These are phyloP conservation scores for Lipomyces sp. DNA, from an alignment of 805 yeast genomes.

Conservation along the genomic window DNA sequence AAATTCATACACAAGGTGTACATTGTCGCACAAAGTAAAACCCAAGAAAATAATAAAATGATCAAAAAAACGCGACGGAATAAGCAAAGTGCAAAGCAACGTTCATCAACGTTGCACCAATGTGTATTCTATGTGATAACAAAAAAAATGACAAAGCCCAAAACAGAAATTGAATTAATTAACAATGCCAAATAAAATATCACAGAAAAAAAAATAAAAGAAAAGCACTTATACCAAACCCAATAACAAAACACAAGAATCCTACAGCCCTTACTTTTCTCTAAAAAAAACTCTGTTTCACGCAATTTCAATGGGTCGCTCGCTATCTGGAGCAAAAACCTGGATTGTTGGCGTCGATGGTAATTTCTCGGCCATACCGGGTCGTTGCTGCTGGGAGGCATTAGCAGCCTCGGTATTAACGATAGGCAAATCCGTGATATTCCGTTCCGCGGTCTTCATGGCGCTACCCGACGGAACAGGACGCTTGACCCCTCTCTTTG, in stretches of 20 bases:
- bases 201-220: too few species aligned
- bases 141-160: too few species aligned
- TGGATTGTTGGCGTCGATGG: conserved; percentile 36
- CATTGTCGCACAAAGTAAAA: too few species aligned
- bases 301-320: conserved; percentile 28
- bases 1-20: too few species aligned
- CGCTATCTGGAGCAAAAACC: conserved; percentile 37
- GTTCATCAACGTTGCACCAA: too few species aligned
- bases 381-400: conserved; percentile 3
- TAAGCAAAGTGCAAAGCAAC: too few species aligned
- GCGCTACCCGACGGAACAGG: background rate
- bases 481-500: conserved; percentile 32
- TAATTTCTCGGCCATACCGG: conserved; percentile 4
- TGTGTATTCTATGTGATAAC: too few species aligned
- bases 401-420: conserved; percentile 14
- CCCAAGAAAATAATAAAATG: too few species aligned
- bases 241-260: background rate
- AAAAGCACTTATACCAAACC: background rate
- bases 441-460: conserved; percentile 12
- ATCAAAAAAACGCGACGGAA: too few species aligned
- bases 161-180: too few species aligned
- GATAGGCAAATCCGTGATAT: conserved; percentile 18
- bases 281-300: background rate
- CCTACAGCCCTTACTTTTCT: background rate
- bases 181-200: too few species aligned